phyloP scores from a whole-genome alignment of 805 yeast genomes.

The Ogataea henricii region DNA sequence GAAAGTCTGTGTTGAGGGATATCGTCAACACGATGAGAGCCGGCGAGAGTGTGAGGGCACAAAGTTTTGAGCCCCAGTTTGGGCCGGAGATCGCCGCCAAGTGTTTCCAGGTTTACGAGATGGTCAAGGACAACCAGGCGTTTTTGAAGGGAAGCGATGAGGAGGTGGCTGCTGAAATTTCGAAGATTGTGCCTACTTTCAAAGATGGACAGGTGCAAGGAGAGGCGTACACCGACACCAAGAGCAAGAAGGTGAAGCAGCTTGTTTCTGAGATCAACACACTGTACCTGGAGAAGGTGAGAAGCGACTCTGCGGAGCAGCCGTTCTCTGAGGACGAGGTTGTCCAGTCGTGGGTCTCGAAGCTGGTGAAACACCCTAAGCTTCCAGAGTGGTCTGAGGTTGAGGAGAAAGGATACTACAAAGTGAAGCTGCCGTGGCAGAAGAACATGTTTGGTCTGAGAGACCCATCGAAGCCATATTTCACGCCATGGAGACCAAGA shows the following conservation, averaged over 20 bases:
- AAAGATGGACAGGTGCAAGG: conserved; percentile 34
- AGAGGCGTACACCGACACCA: conserved; percentile 32
- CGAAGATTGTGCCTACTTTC: conserved; percentile 40
- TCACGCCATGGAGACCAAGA: conserved; percentile 97
- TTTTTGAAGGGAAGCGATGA: conserved; percentile 28
- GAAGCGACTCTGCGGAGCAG: conserved; percentile 28
- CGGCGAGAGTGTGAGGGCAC: conserved; percentile 25
- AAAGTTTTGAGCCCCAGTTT: conserved; percentile 40
- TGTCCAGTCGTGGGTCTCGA: conserved; percentile 47
- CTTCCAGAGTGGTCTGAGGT: conserved; percentile 38
- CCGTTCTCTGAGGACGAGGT: conserved; percentile 32
- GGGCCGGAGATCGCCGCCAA: conserved; percentile 35
- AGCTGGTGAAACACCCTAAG: conserved; percentile 44
- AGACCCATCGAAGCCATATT: conserved; percentile 76
- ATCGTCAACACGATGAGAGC: conserved; percentile 38
- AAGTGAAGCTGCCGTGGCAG: conserved; percentile 81
- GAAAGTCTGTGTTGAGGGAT: conserved; percentile 47
- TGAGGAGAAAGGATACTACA: conserved; percentile 34
- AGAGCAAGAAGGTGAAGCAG: conserved; percentile 35
- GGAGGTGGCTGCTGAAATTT: conserved; percentile 52
- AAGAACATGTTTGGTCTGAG: conserved; percentile 75
- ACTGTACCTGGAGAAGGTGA: conserved; percentile 33
- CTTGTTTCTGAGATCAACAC: conserved; percentile 37
- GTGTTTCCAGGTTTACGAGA: conserved; percentile 40
- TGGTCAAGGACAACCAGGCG: conserved; percentile 25